Percentiles rank a stretch among this genome's conserved stretches.
Conservation (phyloP, 352 stramenopile genomes). For the Phytophthora multivora region DNA sequence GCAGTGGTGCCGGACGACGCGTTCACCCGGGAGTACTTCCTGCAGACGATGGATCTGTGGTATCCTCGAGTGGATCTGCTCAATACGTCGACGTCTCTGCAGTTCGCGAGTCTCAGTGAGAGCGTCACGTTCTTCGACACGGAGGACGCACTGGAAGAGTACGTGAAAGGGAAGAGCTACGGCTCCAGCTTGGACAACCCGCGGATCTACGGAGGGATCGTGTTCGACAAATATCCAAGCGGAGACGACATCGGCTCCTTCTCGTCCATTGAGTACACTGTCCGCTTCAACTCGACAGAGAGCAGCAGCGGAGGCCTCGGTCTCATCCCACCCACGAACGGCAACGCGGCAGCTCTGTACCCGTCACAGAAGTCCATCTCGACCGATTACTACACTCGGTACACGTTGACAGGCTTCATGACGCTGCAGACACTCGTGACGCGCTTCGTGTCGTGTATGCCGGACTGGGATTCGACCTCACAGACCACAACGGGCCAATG, state of each 20-base stretch:
- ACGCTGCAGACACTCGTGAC: slow-evolving; percentile 66
- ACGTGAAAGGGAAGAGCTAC: slow-evolving; percentile 49
- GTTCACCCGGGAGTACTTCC: slow-evolving; percentile 70
- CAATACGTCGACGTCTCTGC: slow-evolving; percentile 28
- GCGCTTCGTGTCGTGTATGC: slow-evolving; percentile 62
- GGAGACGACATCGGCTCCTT: slow-evolving; percentile 42
- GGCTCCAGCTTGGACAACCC: slow-evolving; percentile 45
- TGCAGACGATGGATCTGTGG: slow-evolving; percentile 54
- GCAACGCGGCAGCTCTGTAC: slow-evolving; percentile 32
- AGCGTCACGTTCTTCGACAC: slow-evolving; percentile 57
- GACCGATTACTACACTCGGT: slow-evolving; percentile 43
- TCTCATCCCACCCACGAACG: slow-evolving; percentile 34
- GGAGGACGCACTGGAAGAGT: slow-evolving; percentile 44
- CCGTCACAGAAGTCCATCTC: slow-evolving; percentile 39
- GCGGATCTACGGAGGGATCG: slow-evolving; percentile 55
- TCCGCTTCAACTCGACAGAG: slow-evolving; percentile 62
- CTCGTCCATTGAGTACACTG: slow-evolving; percentile 57
- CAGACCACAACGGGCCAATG: slow-evolving; percentile 47
- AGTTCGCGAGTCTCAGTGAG: slow-evolving; percentile 48
- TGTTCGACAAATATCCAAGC: slow-evolving; percentile 51
- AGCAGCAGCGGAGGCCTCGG: slow-evolving; percentile 13
- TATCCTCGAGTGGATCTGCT: slow-evolving; percentile 63
- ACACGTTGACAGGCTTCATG: slow-evolving; percentile 57
- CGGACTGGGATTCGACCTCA: slow-evolving; percentile 40
- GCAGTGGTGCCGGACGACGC: slow-evolving; percentile 51